phyloP scores from a whole-genome alignment of 768 basidiomycete species.

The Leccinum incarnatum region DNA sequence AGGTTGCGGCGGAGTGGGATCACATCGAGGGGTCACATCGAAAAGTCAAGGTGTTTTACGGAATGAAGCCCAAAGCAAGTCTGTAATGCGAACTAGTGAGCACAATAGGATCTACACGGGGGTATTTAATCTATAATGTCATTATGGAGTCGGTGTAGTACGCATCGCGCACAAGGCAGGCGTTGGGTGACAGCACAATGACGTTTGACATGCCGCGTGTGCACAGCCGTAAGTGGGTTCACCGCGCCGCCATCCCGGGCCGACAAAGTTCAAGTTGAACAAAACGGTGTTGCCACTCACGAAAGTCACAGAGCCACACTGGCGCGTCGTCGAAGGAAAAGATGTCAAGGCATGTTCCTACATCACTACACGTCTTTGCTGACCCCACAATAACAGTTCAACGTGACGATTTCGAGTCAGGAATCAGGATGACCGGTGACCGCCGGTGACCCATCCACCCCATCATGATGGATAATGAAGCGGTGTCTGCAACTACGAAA shows the following conservation, averaged over 20 bases:
- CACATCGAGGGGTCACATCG: conserved; percentile 3
- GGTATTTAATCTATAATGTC: neutral
- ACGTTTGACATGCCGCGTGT: too few species aligned
- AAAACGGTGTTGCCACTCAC: too few species aligned
- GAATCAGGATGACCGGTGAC: too few species aligned
- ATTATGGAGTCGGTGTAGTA: neutral
- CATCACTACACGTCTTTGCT: neutral
- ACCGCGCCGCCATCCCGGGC: too few species aligned
- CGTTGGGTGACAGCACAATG: too few species aligned
- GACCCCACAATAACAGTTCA: neutral
- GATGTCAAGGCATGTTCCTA: too few species aligned
- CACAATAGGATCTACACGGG: neutral
- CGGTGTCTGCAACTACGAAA: neutral
- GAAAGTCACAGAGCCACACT: too few species aligned
- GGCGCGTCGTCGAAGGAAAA: too few species aligned
- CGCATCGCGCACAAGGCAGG: too few species aligned
- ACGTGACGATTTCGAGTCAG: neutral
- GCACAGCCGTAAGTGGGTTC: too few species aligned
- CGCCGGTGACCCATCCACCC: too few species aligned
- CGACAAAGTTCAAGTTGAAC: too few species aligned
- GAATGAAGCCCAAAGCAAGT: conserved; percentile 2
- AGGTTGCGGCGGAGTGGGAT: conserved; percentile 25
- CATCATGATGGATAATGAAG: neutral
- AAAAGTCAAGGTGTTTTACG: conserved; percentile 7
- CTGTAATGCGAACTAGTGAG: neutral